Base-by-base conservation (phyloP, 768 basidiomycete genomes). In the Cubamyces sp. region DNA sequence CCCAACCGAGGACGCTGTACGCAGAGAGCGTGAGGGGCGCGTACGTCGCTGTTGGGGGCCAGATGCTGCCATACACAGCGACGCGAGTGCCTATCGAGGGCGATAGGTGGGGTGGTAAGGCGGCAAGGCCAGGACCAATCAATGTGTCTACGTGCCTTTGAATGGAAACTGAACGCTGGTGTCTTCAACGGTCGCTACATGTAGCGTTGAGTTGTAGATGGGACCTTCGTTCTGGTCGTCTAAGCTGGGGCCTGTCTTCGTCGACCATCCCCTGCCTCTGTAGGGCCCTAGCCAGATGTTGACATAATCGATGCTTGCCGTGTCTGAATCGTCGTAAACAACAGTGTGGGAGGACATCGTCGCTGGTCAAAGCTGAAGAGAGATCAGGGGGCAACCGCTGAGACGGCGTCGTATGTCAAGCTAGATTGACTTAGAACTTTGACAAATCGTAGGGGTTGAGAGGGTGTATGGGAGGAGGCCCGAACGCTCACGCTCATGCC, bases 341-440 rank as follows among this genome's bases (percentile, higher is more conserved):
- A 56, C 55, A 18, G 45, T 47, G 18, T 47, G 55, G 2, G 55
- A 56, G 19, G 55, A 56, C 55, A 56, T 56, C 14, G 28, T 18
- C 19, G 4, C 18, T 28, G 23, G 8, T 42, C 25, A 5, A 42
- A 8, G 15, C 21, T 23, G 23, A n/a, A 26, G 40, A 26, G 25
- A 15, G 5, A 43, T 19, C 42, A 18, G 42, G 42, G 3, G 2
- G 42, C 42, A 9, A 15, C 16, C 18, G 25, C 14, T 34, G 26
- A 21, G 8, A 15, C 5, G n/a, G 15, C 25, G 21, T 9, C 14
- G 18, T 15, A 1, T 7, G 54, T 14, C 2, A 25, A 49, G 25
- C 23, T 26, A 16, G 15, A 25, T 7, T 15, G 7, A 40, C 39
- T n/a, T n/a, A n/a, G 34, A 6, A 11, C 34, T 34, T 11, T 34